Evolutionary conservation across 2,329 filamentous ascomycete species (phyloP).

Genomic region (Falciphora oryzae): DNA sequence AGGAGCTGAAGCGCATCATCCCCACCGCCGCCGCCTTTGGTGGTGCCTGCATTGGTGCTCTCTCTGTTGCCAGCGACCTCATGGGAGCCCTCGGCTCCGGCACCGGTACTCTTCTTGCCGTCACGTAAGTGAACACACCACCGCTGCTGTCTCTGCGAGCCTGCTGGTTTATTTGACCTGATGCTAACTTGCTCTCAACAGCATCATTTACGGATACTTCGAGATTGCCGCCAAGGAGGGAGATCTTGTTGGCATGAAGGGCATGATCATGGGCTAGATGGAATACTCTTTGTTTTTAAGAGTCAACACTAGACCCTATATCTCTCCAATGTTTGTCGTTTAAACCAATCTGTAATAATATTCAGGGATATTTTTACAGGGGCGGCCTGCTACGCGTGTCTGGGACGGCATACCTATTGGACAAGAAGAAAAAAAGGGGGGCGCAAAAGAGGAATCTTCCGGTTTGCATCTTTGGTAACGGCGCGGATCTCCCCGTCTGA

Average conservation of each 20-base stretch:
- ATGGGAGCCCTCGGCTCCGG: conserved; percentile 93
- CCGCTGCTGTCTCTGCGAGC: not conserved
- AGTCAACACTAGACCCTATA: not conserved
- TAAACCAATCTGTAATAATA: conserved; percentile 9
- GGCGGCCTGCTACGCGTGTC: not conserved
- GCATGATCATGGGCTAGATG: conserved; percentile 63
- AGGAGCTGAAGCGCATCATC: conserved; percentile 98
- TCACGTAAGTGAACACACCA: conserved; percentile 69
- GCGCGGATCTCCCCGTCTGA: not conserved
- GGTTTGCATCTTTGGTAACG: not conserved
- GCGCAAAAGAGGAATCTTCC: not conserved
- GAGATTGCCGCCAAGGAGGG: conserved; percentile 99
- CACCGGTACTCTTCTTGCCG: conserved; percentile 95
- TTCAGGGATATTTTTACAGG: not conserved
- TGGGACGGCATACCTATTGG: not conserved
- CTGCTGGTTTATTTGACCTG: conserved; percentile 18
- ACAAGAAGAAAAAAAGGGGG: not conserved
- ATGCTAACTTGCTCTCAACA: conserved; percentile 35
- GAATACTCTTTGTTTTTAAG: not conserved
- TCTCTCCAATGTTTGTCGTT: conserved; percentile 1
- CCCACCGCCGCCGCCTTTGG: conserved; percentile 97
- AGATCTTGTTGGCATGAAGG: conserved; percentile 78
- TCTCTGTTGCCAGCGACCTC: conserved; percentile 92
- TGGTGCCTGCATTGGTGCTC: conserved; percentile 96
- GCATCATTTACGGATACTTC: conserved; percentile 99